Percentiles rank a stretch among this genome's conserved stretches.
Conservation (phyloP, 2,329 filamentous ascomycete species). For the Kalaharituber pfeilii region DNA sequence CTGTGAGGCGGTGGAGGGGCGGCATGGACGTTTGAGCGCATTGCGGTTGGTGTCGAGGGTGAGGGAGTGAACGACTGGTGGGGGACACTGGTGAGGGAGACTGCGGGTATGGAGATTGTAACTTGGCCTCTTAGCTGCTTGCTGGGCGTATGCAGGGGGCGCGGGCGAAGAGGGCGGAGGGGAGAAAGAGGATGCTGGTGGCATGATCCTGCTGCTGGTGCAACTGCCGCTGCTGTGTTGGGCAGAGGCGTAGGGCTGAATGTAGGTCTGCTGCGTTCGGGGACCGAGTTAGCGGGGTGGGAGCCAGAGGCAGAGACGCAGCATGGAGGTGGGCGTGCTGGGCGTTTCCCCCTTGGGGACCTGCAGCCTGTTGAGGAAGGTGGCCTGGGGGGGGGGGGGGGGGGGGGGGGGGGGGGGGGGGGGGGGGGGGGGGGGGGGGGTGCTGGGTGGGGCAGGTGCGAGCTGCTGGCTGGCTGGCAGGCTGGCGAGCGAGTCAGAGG, state of each 20-base stretch:
- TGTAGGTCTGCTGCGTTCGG: neutral
- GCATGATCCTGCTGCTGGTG: slow-evolving; percentile 14
- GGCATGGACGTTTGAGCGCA: slow-evolving; percentile 16
- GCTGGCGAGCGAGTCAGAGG: neutral
- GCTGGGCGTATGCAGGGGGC: neutral
- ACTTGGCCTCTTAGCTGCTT: neutral
- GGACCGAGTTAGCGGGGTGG: too few species aligned
- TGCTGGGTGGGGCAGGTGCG: neutral
- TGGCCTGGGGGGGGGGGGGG: neutral
- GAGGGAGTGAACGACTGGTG: neutral
- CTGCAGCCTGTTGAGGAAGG: neutral
- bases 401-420: neutral
- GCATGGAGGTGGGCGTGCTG: too few species aligned
- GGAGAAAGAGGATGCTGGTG: neutral
- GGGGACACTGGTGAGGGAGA: neutral
- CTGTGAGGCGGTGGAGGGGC: slow-evolving; percentile 7
- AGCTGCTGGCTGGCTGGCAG: neutral
- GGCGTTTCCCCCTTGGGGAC: neutral
- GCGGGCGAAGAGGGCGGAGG: neutral
- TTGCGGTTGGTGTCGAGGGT: slow-evolving; percentile 13
- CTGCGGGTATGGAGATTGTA: neutral
- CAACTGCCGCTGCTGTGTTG: slow-evolving; percentile 6
- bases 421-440: neutral
- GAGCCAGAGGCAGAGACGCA: too few species aligned
- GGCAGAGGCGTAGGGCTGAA: too few species aligned